phyloP scores from a whole-genome alignment of 768 basidiomycete genomes.

The Dioszegia hungarica region DNA sequence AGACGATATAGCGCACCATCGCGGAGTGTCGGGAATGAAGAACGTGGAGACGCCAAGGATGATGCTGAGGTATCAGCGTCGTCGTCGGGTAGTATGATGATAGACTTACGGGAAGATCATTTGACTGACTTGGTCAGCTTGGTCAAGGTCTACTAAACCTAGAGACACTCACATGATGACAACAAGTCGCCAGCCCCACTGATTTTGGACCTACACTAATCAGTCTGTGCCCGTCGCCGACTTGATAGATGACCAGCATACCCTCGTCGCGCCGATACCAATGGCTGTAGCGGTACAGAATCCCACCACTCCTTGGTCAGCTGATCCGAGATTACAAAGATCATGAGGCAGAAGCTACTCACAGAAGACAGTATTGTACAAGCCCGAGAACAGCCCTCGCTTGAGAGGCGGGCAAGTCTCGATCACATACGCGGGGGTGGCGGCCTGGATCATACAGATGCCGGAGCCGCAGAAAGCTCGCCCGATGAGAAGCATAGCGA shows the following conservation, averaged over 20 bases:
- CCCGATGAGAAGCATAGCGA: slow-evolving; percentile 26
- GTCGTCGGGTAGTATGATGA: slow-evolving; percentile 6
- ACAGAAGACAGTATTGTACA: neutral
- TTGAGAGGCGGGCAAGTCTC: slow-evolving; percentile 27
- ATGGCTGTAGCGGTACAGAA: slow-evolving; percentile 18
- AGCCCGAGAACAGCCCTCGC: slow-evolving; percentile 10
- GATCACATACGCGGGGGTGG: slow-evolving; percentile 26
- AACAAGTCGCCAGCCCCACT: slow-evolving; percentile 29
- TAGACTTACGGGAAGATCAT: slow-evolving; percentile 17
- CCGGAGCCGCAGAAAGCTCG: slow-evolving; percentile 26
- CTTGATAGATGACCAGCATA: too few species aligned
- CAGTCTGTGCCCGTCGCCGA: too few species aligned
- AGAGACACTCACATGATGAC: too few species aligned
- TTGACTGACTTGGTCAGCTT: too few species aligned
- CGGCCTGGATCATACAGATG: slow-evolving; percentile 25
- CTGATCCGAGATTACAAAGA: too few species aligned
- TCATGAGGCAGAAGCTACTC: too few species aligned
- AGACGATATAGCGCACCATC: slow-evolving; percentile 21
- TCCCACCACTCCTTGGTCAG: slow-evolving; percentile 10
- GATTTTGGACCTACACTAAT: neutral
- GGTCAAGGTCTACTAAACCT: too few species aligned
- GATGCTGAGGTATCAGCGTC: slow-evolving; percentile 4
- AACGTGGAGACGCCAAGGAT: slow-evolving; percentile 13
- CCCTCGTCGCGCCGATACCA: slow-evolving; percentile 13
- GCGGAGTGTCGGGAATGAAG: slow-evolving; percentile 31